These are phyloP conservation scores for Plasmodium sp. DNA, from an alignment of 169 alveolate species.

Conservation along the genomic window DNA sequence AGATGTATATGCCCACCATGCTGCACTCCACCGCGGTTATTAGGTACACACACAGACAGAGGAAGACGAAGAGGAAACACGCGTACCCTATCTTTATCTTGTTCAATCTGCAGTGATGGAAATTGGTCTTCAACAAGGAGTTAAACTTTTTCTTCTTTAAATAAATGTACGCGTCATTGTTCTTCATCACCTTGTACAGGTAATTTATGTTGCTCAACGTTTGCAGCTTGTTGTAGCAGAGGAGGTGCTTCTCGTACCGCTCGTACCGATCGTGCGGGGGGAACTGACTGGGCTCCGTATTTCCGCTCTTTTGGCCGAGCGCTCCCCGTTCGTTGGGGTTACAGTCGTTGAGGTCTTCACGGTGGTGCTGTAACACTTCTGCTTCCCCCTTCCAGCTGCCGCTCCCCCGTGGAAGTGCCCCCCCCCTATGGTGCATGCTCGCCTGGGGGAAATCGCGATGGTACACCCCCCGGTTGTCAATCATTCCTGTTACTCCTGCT, in stretches of 20 bases:
- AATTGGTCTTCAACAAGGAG: slow-evolving; percentile 10
- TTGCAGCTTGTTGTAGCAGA: slow-evolving; percentile 41
- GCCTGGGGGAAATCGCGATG: neutral
- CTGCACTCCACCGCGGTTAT: slow-evolving; percentile 22
- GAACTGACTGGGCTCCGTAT: neutral
- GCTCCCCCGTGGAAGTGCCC: neutral
- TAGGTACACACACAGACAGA: slow-evolving; percentile 29
- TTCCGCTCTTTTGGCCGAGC: neutral
- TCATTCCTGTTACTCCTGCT: neutral
- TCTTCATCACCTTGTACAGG: slow-evolving; percentile 29
- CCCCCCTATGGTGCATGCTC: neutral
- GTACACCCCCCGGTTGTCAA: neutral
- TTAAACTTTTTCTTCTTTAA: slow-evolving; percentile 54
- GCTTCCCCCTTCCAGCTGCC: neutral
- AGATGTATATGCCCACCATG: slow-evolving; percentile 52
- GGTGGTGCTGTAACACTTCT: neutral
- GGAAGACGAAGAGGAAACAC: slow-evolving; percentile 4
- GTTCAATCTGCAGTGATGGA: neutral
- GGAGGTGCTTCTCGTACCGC: slow-evolving; percentile 2
- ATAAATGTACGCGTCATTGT: slow-evolving; percentile 68
- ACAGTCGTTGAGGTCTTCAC: no score
- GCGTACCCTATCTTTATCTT: slow-evolving; percentile 23
- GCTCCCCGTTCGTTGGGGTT: neutral
- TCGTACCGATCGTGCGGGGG: neutral
- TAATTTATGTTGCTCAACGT: slow-evolving; percentile 16